Evolutionary conservation across 1,284 basidiomycete species (phyloP).

Genomic region (Leccinum insigne): DNA sequence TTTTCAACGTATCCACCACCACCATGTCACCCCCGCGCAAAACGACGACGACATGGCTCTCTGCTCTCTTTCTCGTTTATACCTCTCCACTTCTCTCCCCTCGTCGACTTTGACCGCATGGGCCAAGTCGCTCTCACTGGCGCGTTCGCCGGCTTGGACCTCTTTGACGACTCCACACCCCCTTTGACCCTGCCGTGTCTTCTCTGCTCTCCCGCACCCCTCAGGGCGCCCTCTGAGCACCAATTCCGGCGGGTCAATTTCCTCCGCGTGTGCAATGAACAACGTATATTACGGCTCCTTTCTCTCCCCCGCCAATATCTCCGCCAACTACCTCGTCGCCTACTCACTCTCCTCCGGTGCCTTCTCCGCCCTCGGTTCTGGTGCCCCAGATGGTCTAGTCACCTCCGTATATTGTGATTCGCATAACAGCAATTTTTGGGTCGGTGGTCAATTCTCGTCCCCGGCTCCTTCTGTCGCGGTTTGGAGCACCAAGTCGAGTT

Average conservation of each 20-base stretch:
- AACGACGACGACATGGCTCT: slow-evolving; percentile 14
- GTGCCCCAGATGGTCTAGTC: slow-evolving; percentile 72
- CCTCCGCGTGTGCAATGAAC: slow-evolving; percentile 63
- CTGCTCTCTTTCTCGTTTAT: slow-evolving; percentile 25
- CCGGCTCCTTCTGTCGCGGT: slow-evolving; percentile 75
- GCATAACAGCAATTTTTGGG: slow-evolving; percentile 74
- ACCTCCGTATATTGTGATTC: slow-evolving; percentile 83
- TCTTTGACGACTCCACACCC: slow-evolving; percentile 61
- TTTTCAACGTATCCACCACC: neutral
- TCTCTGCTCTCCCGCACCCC: slow-evolving; percentile 67
- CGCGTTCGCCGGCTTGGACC: slow-evolving; percentile 81
- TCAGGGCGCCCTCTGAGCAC: slow-evolving; percentile 69
- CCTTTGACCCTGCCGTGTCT: slow-evolving; percentile 68
- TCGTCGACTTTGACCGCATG: slow-evolving; percentile 90
- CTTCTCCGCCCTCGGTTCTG: slow-evolving; percentile 62
- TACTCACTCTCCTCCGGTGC: slow-evolving; percentile 61
- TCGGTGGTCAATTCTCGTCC: slow-evolving; percentile 80
- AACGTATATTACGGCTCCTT: slow-evolving; percentile 78
- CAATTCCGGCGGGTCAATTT: slow-evolving; percentile 66
- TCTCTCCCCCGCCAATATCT: slow-evolving; percentile 57
- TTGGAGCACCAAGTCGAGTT: slow-evolving; percentile 66
- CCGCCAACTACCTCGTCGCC: slow-evolving; percentile 69
- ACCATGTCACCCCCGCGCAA: slow-evolving; percentile 3
- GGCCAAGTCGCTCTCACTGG: slow-evolving; percentile 87
- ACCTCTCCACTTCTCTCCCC: slow-evolving; percentile 63